Evolutionary conservation across 2,329 filamentous ascomycete genomes (phyloP), one percentile per base, ranked within the genome.

Genomic region (Aquanectria penicillioides): DNA sequence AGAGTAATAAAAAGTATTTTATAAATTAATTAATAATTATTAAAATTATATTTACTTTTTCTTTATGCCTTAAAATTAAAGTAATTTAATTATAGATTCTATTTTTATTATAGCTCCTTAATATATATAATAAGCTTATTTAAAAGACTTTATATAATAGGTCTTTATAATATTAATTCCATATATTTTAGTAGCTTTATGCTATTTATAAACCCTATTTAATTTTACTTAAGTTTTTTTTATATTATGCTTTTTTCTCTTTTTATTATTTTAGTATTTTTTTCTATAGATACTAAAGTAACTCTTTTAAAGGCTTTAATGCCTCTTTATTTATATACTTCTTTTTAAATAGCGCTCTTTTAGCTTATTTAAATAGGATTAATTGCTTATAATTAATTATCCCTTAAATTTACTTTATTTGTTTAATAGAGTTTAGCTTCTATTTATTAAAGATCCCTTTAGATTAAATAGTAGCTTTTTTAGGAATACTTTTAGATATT

Each of bases 281-380:
- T 40, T 23, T 12, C 20, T 40, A 40, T 40, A 40, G 3, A 23
- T 8, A 6, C 26, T 26, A n/a, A 15, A 40, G 3, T 9, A 40
- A 25, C 2, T 25, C 22, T 25, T 40, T 13, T 40, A 28, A 28
- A 13, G 9, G 4, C 10, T 43, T 1, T n/a, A 12, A 51, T 31
- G 37, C 23, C 17, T 57, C 46, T 28, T 3, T 43, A 43, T 11
- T 25, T 29, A 34, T 26, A 26, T 37, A 36, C 11, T 44, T 33
- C 46, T 38, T 17, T 51, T 44, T 29, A 25, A 51, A 17, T 36
- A 57, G 6, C 15, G 22, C 13, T 18, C 10, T 46, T 57, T 43
- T 51, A 46, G 44, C 20, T 23, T 25, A 46, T 13, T 46, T 34
- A 36, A 13, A 46, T 44, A 41, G 43, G 25, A 34, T 50, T 13